Conservation (phyloP, 768 basidiomycete genomes). For the Macrolepiota albuminosa region DNA sequence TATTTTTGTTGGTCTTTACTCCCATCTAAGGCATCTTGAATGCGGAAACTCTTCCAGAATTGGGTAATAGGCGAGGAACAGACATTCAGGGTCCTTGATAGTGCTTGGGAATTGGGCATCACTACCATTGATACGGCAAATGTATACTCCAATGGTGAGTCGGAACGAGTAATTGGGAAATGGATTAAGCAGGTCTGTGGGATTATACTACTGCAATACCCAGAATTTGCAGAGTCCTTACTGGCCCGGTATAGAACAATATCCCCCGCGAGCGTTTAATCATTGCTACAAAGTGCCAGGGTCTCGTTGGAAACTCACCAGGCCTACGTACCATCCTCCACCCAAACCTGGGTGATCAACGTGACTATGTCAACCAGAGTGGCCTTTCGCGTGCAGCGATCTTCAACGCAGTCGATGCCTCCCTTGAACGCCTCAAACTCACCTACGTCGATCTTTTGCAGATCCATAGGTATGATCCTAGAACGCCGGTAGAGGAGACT, state of each 20-base stretch:
- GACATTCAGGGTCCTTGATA: slow-evolving; percentile 38
- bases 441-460: slow-evolving; percentile 33
- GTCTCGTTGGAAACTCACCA: slow-evolving; percentile 5
- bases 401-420: slow-evolving; percentile 30
- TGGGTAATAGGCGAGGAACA: slow-evolving; percentile 50
- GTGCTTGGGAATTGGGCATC: slow-evolving; percentile 37
- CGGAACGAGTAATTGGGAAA: slow-evolving; percentile 37
- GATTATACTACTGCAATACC: neutral
- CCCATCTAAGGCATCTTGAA: slow-evolving; percentile 15
- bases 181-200: slow-evolving; percentile 29
- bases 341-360: slow-evolving; percentile 5
- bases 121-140: slow-evolving; percentile 35
- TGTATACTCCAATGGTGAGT: slow-evolving; percentile 33
- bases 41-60: slow-evolving; percentile 15
- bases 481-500: slow-evolving; percentile 32
- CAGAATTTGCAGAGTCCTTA: slow-evolving; percentile 11
- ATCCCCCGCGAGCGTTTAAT: slow-evolving; percentile 13
- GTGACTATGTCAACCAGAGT: slow-evolving; percentile 15
- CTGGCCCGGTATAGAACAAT: neutral
- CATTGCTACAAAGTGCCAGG: slow-evolving; percentile 12
- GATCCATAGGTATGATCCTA: slow-evolving; percentile 35
- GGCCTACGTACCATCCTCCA: neutral
- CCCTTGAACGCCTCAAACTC: slow-evolving; percentile 23
- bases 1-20: neutral
- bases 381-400: slow-evolving; percentile 22